Conservation (phyloP, 176 grass and related monocot species). For the Eragrostis nindensis region DNA sequence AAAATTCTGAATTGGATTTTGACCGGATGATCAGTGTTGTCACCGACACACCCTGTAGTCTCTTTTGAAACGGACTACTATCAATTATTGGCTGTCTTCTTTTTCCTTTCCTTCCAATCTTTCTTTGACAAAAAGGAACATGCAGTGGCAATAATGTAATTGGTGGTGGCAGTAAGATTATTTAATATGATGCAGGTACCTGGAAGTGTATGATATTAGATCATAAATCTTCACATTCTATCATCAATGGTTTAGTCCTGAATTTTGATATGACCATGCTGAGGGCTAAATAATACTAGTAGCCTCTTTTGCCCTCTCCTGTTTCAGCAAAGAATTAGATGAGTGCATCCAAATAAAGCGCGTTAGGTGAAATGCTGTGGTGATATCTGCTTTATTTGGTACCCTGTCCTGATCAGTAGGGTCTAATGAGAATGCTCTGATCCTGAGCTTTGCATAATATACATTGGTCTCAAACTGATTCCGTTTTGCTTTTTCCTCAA, state of each 20-base stretch:
- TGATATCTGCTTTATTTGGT: slow-evolving; percentile 27
- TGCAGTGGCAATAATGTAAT: slow-evolving; percentile 23
- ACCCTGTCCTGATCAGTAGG: neutral
- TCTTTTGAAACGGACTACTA: neutral
- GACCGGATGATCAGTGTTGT: slow-evolving; percentile 2
- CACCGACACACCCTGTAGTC: neutral
- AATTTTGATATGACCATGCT: slow-evolving; percentile 19
- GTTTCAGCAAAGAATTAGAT: slow-evolving; percentile 22
- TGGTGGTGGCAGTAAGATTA: neutral
- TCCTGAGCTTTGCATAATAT: neutral
- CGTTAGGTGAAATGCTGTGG: slow-evolving; percentile 44
- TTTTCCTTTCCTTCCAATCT: slow-evolving; percentile 10
- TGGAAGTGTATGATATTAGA: neutral
- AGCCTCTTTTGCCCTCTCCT: neutral
- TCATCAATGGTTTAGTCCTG: neutral
- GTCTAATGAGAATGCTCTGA: neutral
- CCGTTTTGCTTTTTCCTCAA: neutral
- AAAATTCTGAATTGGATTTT: neutral
- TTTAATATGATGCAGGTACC: slow-evolving; percentile 5
- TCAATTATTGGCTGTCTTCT: neutral
- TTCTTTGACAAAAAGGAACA: slow-evolving; percentile 4
- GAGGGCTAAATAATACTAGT: neutral
- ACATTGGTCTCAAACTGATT: neutral
- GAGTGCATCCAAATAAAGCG: slow-evolving; percentile 8
- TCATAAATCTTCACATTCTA: slow-evolving; percentile 7